Evolutionary conservation across 73 alveolate species (phyloP), one percentile per base, ranked within the genome.

Genomic region (Diophrys appendiculata): DNA sequence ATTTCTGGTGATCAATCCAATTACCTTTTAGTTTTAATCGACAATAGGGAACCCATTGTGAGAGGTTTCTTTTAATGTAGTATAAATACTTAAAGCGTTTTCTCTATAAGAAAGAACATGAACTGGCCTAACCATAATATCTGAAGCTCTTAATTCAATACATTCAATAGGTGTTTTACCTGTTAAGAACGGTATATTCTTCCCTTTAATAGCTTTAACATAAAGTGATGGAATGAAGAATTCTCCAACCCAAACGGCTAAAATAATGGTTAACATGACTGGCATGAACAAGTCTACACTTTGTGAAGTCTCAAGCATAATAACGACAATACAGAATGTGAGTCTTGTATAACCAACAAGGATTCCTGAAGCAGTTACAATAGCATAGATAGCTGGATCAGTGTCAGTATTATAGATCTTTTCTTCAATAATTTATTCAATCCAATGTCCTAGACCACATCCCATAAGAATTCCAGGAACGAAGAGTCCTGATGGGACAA

Each of bases 401-500:
- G 81, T 77, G 27, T 74, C 82, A 22, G 33, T 3, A 22, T 28
- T 23, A 32, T 53, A 69, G 3, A 69, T 28, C 0, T 65, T 34
- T 26, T 72, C 81, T 13, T 79, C 83, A 54, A 84, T 52, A 67
- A 68, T 8, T 8, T 29, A 79, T 13, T 86, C 83, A 3, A n/a
- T 68, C 70, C 75, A 67, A 22, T 88, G 33, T 71, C 91, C 80
- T 70, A 84, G 54, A 27, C 83, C 68, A 73, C 93, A 31, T 8
- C 93, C 88, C 33, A 73, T 77, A 52, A 80, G 54, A 30, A 85
- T 73, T 29, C 90, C 90, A 1, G 96, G 96, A 24, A 90, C 78
- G 82, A 90, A 90, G 28, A 86, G 81, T 1, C 96, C 96, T 27
- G 94, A 84, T 24, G 96, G 96, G 32, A 90, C 93, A 22, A 88